Base-by-base conservation (phyloP, 805 yeast species). In the Candida stauntonica region DNA sequence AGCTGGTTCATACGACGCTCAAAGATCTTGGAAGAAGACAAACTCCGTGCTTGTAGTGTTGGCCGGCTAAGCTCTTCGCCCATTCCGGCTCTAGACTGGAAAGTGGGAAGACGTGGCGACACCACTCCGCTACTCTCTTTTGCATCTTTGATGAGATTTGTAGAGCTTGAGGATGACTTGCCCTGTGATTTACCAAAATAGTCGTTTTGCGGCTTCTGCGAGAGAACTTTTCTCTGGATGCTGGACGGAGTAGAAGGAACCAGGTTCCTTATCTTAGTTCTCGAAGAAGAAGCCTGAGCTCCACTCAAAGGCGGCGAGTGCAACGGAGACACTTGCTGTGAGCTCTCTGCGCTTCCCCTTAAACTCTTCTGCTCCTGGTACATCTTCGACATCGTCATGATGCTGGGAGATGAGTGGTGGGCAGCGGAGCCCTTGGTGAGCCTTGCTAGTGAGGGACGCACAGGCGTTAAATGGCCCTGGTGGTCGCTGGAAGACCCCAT, bases 301-400 rank as follows among this genome's bases (percentile, higher is more conserved):
- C n/a, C n/a, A n/a, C 24, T 11, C 24, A 21, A 7, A 5, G 35
- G n/a, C 11, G 35, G 35, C 11, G 35, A 21, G 3, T 16, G 24
- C 16, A 32, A 16, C 16, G 35, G 35, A 16, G 35, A 24, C 8
- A 29, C 15, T 11, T 24, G 18, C 17, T 14, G n/a, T n/a, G 23
- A 21, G 7, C 24, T 11, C 11, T 21, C 24, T 8, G 24, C 9
- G 11, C 18, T 28, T 11, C 18, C 15, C 12, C 18, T 28, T 5
- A 6, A 14, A 41, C 21, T 44, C 18, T 44, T 38, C 32, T 42
- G 47, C 23, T 41, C 52, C 17, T 51, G 47, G 35, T 53, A 50
- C 21, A 55, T 20, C 35, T 46, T 52, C 5, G 58, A 55, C 31
- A 55, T 36, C 13, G 58, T 53, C 36, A 50, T 41, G 6, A 55